These are phyloP conservation scores for Ophiostoma sp. DNA, from an alignment of 2,329 filamentous ascomycete species.

Conservation along the genomic window DNA sequence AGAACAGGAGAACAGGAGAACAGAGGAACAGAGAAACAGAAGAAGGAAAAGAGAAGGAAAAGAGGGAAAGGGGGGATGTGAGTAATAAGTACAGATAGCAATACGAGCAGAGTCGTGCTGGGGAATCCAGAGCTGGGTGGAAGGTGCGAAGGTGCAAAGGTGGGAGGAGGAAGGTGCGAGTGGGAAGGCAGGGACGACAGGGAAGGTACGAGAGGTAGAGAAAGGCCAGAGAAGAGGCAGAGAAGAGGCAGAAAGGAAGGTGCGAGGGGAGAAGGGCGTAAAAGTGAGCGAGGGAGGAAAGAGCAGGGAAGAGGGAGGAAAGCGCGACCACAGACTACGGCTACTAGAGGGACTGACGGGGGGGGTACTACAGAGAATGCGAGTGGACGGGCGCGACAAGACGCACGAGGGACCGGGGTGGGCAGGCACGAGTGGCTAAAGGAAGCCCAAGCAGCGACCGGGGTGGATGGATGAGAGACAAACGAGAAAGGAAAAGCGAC, in stretches of 20 bases:
- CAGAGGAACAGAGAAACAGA: conserved; percentile 35
- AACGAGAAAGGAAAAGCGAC: conserved; percentile 18
- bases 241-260: conserved; percentile 15
- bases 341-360: neutral
- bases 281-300: conserved; percentile 14
- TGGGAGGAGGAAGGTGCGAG: neutral
- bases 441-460: conserved; percentile 23
- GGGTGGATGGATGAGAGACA: conserved; percentile 3
- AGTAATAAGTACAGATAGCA: conserved; percentile 13
- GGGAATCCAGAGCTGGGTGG: neutral
- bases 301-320: conserved; percentile 18
- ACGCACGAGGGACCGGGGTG: conserved; percentile 20
- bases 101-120: neutral
- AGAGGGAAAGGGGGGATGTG: conserved; percentile 10
- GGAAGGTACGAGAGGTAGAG: neutral
- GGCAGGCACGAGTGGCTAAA: conserved; percentile 22
- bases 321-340: conserved; percentile 16
- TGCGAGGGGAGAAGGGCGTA: conserved; percentile 1
- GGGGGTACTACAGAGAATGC: conserved; percentile 1
- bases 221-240: conserved; percentile 13
- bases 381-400: conserved; percentile 18
- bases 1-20: conserved; percentile 38
- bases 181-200: neutral
- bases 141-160: neutral
- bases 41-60: neutral